These are phyloP conservation scores for Trebouxia gelatinosa DNA, from an alignment of 163 green algal species.

Conservation along the genomic window DNA sequence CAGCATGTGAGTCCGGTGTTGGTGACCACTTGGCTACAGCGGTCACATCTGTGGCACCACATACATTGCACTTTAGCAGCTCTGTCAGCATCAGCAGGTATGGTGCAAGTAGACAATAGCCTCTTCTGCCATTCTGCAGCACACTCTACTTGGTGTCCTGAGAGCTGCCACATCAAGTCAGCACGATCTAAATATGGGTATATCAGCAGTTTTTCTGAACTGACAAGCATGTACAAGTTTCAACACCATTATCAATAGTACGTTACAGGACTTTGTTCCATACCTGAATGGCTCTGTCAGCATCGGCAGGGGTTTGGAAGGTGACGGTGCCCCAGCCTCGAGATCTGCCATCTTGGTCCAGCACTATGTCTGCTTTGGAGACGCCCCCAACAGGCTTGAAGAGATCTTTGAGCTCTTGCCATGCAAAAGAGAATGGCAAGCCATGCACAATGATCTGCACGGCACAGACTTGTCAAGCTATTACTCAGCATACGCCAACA, in stretches of 20 bases:
- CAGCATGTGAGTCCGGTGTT: neutral
- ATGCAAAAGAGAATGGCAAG: slow-evolving; percentile 57
- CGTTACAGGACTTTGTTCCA: neutral
- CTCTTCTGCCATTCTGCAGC: neutral
- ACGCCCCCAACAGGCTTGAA: slow-evolving; percentile 48
- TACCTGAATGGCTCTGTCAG: slow-evolving; percentile 51
- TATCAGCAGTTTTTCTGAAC: neutral
- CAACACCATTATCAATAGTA: neutral
- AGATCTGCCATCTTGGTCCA: slow-evolving; percentile 48
- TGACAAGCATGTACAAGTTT: neutral
- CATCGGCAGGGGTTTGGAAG: slow-evolving; percentile 53
- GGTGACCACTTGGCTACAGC: too few relatives aligned
- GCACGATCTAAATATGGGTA: neutral
- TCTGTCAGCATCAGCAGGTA: neutral
- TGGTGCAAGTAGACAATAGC: neutral
- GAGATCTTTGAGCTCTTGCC: slow-evolving; percentile 73
- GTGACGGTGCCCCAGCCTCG: slow-evolving; percentile 65
- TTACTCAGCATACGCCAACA: too few relatives aligned
- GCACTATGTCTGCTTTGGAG: slow-evolving; percentile 58
- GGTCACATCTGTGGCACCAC: neutral
- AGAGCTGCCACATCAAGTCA: neutral
- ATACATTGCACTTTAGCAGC: too few relatives aligned
- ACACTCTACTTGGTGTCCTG: too few relatives aligned
- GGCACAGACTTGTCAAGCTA: too few relatives aligned
- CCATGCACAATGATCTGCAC: slow-evolving; percentile 69